Evolutionary conservation across 2,329 filamentous ascomycete genomes (phyloP), one percentile per base, ranked within the genome.

Genomic region (Coniella lustricola): DNA sequence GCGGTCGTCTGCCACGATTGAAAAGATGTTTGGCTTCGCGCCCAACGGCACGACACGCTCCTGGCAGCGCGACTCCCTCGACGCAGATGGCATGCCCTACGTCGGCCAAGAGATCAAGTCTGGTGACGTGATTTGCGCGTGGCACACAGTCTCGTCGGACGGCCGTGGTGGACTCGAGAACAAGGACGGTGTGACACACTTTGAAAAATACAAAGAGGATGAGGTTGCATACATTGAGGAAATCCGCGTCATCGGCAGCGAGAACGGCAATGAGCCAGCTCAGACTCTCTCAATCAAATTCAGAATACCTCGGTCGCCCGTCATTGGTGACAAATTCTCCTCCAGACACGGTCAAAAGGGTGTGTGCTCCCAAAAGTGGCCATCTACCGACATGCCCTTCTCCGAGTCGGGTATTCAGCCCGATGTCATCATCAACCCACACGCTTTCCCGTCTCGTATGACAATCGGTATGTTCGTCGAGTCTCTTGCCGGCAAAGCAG

Each of bases 401-500:
- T 90, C 88, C 3, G 93, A 98, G 70, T 87, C 86, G 5, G 93
- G 93, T 46, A 97, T 98, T 53, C 90, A 96, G 62, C 93, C 93
- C 9, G 93, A 98, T 67, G 77, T 95, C 60, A 98, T 98, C 68
- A 98, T 98, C 75, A 98, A 98, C 71, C 93, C 93, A 35, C 93
- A 98, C 76, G 93, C 93, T 62, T 98, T 98, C 77, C 93, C 93
- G 7, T 97, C 91, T 39, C 90, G 93, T 69, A 98, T 98, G 93
- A 98, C 93, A 17, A 98, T 98, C 63, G 93, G 93, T 63, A 97
- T 97, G 88, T 97, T 98, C 68, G 82, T 98, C 62, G 93, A 98
- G 72, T 96, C 90, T 4, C 77, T 98, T 45, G 93, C 93, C 9
- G 93, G 93, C 53, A 98, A 98, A 72, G 82, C 91, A 9, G 93